Conservation (phyloP, 2,329 filamentous ascomycete genomes). For the Hypoxylon sp. region DNA sequence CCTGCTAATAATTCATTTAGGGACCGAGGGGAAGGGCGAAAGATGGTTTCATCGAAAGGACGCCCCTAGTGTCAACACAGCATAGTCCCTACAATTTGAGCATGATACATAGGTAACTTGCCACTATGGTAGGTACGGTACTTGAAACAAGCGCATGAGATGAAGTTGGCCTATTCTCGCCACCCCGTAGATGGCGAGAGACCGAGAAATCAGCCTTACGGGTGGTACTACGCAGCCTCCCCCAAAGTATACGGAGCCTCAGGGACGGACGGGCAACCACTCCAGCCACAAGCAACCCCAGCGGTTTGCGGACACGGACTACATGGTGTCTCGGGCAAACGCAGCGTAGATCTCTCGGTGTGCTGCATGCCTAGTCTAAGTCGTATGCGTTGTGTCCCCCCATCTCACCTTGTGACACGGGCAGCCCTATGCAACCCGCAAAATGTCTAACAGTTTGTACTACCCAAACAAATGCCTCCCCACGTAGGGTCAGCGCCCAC, state of each 20-base stretch:
- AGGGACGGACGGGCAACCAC: conserved; percentile 6
- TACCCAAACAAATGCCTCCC: no score
- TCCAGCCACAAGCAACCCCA: conserved; percentile 1
- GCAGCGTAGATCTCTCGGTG: conserved; percentile 13
- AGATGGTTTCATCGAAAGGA: no score
- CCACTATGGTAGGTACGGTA: no score
- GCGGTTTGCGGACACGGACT: conserved; percentile 10
- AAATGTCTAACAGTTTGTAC: no score
- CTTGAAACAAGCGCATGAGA: no score
- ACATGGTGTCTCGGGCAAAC: conserved; percentile 13
- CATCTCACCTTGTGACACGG: conserved; percentile 18
- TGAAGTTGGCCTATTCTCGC: not conserved
- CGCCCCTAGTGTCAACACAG: not conserved
- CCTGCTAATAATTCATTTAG: no score
- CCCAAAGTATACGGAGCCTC: conserved; percentile 26
- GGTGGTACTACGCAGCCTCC: conserved; percentile 1
- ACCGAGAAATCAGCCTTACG: conserved; percentile 27
- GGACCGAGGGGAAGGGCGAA: no score
- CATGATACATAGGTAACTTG: no score
- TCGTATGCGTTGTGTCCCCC: conserved; percentile 15
- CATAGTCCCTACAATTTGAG: not conserved
- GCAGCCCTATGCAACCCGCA: conserved; percentile 17
- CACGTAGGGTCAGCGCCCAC: no score
- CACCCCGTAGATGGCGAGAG: conserved; percentile 2
- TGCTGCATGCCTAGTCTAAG: conserved; percentile 3